phyloP scores from a whole-genome alignment of 345 rosid genomes.

The Trapa incisa region DNA sequence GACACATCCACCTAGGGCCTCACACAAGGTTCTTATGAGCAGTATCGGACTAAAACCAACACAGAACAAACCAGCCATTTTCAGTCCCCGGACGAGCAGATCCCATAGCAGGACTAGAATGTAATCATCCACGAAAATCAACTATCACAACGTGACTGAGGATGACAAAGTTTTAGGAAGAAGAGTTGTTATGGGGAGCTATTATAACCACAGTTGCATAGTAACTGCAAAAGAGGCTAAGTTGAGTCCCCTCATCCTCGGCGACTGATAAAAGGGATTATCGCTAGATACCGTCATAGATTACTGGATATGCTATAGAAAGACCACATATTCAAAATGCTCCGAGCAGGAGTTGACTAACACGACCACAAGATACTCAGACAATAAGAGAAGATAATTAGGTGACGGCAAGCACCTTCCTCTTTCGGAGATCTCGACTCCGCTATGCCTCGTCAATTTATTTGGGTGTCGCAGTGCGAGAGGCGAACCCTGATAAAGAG shows the following conservation, averaged over 20 bases:
- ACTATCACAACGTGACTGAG: conserved; percentile 7
- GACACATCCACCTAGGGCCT: no score
- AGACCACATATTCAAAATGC: neutral
- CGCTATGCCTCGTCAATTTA: neutral
- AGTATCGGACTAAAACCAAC: neutral
- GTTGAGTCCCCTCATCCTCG: conserved; percentile 8
- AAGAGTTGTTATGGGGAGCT: conserved; percentile 13
- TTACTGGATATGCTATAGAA: no score
- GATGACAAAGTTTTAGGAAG: conserved; percentile 18
- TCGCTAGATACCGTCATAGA: neutral
- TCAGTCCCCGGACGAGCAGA: neutral
- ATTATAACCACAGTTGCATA: conserved; percentile 9
- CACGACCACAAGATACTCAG: neutral
- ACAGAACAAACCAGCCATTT: neutral
- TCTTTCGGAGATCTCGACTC: no score
- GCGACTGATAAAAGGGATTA: neutral
- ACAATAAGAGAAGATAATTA: neutral
- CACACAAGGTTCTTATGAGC: no score
- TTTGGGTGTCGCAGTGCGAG: neutral
- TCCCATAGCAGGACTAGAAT: neutral
- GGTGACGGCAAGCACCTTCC: no score
- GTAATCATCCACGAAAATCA: conserved; percentile 15
- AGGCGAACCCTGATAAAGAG: no score
- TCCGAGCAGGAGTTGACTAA: neutral
- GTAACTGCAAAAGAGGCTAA: conserved; percentile 7